Base-by-base conservation (phyloP, 352 stramenopile species). In the Globisporangium paddicum region DNA sequence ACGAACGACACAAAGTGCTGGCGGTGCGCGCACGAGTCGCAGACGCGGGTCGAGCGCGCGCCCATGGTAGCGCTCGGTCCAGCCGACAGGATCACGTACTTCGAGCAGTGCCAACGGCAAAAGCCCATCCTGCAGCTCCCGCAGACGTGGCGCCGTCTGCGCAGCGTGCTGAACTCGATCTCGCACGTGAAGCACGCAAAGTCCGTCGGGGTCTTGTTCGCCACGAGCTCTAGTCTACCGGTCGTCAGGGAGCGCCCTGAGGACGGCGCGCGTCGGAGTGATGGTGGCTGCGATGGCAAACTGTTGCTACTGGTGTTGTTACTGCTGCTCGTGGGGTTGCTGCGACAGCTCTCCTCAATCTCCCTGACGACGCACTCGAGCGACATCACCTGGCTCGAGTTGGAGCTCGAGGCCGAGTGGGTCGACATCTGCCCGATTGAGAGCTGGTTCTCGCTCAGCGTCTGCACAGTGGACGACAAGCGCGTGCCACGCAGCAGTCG, bases 1-100 rank as follows among this genome's bases (percentile, higher is more conserved):
- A 60, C 51, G 37, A 77, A 77, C 25, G 53, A 60, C 51, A 71
- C 62, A 28, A 77, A 77, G 35, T 67, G 63, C 55, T 77, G 66
- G 19, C 63, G 66, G 18, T 67, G 55, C 40, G 53, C 48, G 18
- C 69, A 77, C 8, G 42, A 44, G 19, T 73, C 59, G 48, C 69
- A 77, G 9, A 73, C 56, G 10, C 63, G 25, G 28, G 37, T 45
- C 18, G 49, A 50, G 6, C 40, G 46, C 26, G 52, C 44, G 14
- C 26, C 59, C 23, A 26, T 37, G 9, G 35, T 40, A 18, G 26
- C 25, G 7, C 26, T 13, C 3, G 52, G 40, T n/a, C 19, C 25
- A 2, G 19, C 11, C 19, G 57, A 59, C 18, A 62, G 28, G 13
- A 64, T 42, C 23, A 58, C 60, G 40, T 63, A 55, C 35, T 62